Percentiles rank a stretch among this genome's conserved stretches.
Evolutionary conservation across 2,329 filamentous ascomycete species (phyloP).

Genomic region (Chrysoporthe puriensis): DNA sequence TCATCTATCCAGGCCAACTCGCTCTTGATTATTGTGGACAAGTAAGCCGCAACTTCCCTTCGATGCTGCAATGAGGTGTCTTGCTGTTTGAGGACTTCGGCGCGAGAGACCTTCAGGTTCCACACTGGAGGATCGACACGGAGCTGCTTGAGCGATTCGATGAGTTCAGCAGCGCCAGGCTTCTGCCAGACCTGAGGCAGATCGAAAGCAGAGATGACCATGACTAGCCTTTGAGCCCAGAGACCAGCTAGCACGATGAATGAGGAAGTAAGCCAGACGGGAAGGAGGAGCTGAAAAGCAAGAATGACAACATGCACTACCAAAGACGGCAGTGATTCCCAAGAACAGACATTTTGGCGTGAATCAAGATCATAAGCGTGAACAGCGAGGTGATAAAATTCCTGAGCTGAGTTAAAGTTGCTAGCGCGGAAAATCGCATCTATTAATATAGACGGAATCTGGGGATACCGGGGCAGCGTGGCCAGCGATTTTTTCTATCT

Average conservation of each 20-base stretch:
- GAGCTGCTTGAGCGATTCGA: conserved; percentile 68
- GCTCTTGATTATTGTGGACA: conserved; percentile 71
- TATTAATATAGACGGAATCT: neutral
- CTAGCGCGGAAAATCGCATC: neutral
- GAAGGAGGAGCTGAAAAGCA: neutral
- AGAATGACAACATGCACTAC: conserved; percentile 17
- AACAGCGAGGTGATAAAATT: neutral
- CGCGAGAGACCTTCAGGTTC: conserved; percentile 52
- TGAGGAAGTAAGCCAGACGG: neutral
- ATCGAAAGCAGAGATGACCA: conserved; percentile 52
- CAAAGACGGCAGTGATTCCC: conserved; percentile 15
- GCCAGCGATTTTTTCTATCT: conserved; percentile 12
- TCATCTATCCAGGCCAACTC: conserved; percentile 69
- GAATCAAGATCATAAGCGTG: neutral
- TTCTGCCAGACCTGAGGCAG: conserved; percentile 83
- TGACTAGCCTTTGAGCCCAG: conserved; percentile 21
- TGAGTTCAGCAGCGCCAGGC: conserved; percentile 67
- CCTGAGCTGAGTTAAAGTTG: neutral
- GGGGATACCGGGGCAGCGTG: conserved; percentile 10
- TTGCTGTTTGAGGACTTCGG: conserved; percentile 47
- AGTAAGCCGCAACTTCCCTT: conserved; percentile 64
- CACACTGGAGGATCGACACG: conserved; percentile 70
- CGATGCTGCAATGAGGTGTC: conserved; percentile 48
- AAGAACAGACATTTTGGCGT: conserved; percentile 19
- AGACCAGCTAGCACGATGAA: neutral